phyloP scores from a whole-genome alignment of 768 basidiomycete species.

The Podaxis rugospora region DNA sequence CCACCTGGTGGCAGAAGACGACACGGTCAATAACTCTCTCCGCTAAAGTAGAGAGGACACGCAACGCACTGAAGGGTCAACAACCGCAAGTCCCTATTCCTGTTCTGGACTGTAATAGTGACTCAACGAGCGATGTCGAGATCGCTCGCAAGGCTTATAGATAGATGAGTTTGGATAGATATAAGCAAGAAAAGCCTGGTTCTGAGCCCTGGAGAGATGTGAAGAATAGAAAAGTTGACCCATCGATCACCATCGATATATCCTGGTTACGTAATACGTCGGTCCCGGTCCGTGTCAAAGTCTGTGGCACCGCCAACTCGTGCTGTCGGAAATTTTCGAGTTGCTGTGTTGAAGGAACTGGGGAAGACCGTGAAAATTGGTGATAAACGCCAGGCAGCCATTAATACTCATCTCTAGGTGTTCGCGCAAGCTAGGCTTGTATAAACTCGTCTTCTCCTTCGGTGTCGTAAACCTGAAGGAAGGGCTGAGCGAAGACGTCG shows the following conservation, averaged over 20 bases:
- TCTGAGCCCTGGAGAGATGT: neutral
- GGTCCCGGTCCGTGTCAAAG: neutral
- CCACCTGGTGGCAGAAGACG: slow-evolving; percentile 49
- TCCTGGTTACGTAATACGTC: neutral
- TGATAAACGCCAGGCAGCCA: slow-evolving; percentile 48
- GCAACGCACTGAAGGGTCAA: slow-evolving; percentile 69
- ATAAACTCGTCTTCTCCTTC: slow-evolving; percentile 4
- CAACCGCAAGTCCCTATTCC: slow-evolving; percentile 78
- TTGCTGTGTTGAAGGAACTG: neutral
- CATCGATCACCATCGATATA: slow-evolving; percentile 1
- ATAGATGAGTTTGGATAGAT: neutral
- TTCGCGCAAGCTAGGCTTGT: neutral
- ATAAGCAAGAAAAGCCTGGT: neutral
- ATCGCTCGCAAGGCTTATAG: slow-evolving; percentile 1
- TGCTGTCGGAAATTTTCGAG: neutral
- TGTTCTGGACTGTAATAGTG: slow-evolving; percentile 75
- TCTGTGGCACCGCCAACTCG: neutral
- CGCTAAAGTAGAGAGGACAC: slow-evolving; percentile 9
- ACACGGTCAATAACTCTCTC: slow-evolving; percentile 1
- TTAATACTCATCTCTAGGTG: neutral
- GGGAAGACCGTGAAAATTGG: too few relatives aligned
- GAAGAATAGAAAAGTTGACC: neutral
- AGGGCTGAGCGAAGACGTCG: slow-evolving; percentile 37
- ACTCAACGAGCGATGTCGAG: slow-evolving; percentile 14
- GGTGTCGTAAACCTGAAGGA: slow-evolving; percentile 45